Evolutionary conservation across 257 asterid species (phyloP), one percentile per base, ranked within the genome.

Genomic region (Vinca minor): DNA sequence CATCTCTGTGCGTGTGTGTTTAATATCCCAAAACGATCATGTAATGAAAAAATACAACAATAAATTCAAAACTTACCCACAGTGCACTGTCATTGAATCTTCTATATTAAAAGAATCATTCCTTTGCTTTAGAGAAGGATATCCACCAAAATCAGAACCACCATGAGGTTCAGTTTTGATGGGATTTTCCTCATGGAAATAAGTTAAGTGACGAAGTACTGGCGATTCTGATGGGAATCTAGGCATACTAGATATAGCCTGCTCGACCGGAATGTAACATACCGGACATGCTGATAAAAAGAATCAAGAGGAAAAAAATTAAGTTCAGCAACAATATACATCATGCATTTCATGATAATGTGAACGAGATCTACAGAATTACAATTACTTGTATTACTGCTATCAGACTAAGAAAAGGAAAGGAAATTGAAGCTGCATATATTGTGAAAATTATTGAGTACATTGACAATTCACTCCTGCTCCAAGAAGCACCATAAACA

Each of bases 101-200:
- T 74, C 67, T 69, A 93, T 79, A 67, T 77, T 69, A 69, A 82
- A 89, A 71, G 91, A 93, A 52, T 78, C 85, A 62, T 85, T 80
- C 72, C 97, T 87, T 69, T 82, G 86, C 75, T 75, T 76, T 72
- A 84, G 76, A 57, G 95, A 84, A 81, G 96, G 97, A 78, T 87
- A 93, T 54, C 98, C 98, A 72, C 98, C 97, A 83, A 93, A 93
- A 25, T 82, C 91, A 50, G 97, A 93, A 74, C 96, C 97, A 72
- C 95, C 88, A 63, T 61, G 79, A 68, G 75, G 80, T 79, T 92
- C 87, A 45, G 73, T 77, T 78, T 74, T 82, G 61, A 72, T 60
- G 58, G 91, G 78, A 70, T 76, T 80, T 54, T 77, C 79, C 83
- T 79, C 96, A 56, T 80, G 79, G 71, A 81, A 72, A 79, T 85